Evolutionary conservation across 768 basidiomycete genomes (phyloP).

Genomic region (Tremella fuciformis): DNA sequence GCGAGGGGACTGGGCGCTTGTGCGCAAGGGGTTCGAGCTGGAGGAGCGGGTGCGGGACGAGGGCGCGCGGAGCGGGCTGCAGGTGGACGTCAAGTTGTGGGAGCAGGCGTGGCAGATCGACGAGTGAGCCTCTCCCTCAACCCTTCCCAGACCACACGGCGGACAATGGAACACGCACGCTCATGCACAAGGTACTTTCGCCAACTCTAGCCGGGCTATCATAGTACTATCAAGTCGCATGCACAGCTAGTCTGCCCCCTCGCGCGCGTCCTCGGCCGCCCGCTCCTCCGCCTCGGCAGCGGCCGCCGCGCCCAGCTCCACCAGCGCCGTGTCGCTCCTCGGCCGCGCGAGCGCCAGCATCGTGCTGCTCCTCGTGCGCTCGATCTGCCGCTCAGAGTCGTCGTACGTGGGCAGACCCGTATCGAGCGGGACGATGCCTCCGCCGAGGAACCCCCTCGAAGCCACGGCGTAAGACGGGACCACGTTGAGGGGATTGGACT

Average conservation of each 20-base stretch:
- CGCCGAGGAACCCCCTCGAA: constrained; percentile 79
- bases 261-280: constrained; percentile 14
- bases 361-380: constrained; percentile 18
- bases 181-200: too few species aligned
- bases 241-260: background rate
- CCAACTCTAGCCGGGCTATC: too few species aligned
- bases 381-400: constrained; percentile 57
- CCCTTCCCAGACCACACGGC: too few species aligned
- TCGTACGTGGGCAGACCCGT: constrained; percentile 82
- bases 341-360: constrained; percentile 21
- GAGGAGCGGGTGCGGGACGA: constrained; percentile 74
- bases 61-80: constrained; percentile 63
- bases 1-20: constrained; percentile 76
- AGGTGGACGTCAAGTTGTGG: constrained; percentile 77
- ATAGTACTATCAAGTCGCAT: too few species aligned
- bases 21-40: constrained; percentile 73
- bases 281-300: constrained; percentile 31
- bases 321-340: constrained; percentile 39
- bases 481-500: background rate
- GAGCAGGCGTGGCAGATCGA: constrained; percentile 95
- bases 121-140: constrained; percentile 54
- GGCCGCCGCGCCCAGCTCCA: constrained; percentile 30
- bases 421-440: constrained; percentile 80
- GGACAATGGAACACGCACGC: too few species aligned
- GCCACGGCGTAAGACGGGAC: constrained; percentile 84